These are phyloP conservation scores for Paecilomyces formosus DNA, from an alignment of 2,329 filamentous ascomycete genomes.

Conservation along the genomic window DNA sequence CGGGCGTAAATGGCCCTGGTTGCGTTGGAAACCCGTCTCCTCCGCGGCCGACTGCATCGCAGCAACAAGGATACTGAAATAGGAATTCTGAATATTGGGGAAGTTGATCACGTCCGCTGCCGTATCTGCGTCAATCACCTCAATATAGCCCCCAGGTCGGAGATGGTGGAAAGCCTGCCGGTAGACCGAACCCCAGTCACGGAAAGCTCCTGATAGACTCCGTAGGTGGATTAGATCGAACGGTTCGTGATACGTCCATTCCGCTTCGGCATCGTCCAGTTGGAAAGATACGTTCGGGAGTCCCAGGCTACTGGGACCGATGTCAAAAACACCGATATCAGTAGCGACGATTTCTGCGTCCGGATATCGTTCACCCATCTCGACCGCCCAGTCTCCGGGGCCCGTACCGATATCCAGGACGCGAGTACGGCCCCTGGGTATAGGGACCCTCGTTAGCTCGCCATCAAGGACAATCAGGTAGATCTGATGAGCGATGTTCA, in stretches of 20 bases:
- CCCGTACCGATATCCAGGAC: slow-evolving; percentile 42
- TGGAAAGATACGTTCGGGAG: slow-evolving; percentile 41
- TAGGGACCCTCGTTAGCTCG: slow-evolving; percentile 22
- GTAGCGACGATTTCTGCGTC: slow-evolving; percentile 41
- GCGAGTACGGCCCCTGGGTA: slow-evolving; percentile 19
- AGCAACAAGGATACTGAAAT: slow-evolving; percentile 24
- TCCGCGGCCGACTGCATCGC: slow-evolving; percentile 33
- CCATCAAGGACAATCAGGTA: slow-evolving; percentile 42
- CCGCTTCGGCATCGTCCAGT: slow-evolving; percentile 40
- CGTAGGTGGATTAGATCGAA: slow-evolving; percentile 46
- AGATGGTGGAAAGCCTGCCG: slow-evolving; percentile 39
- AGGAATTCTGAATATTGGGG: slow-evolving; percentile 19
- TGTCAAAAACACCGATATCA: slow-evolving; percentile 37
- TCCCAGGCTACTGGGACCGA: slow-evolving; percentile 24
- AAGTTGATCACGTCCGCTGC: slow-evolving; percentile 17
- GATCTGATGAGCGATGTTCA: slow-evolving; percentile 57
- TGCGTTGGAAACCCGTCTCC: slow-evolving; percentile 32
- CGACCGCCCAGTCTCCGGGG: slow-evolving; percentile 44
- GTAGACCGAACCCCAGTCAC: slow-evolving; percentile 41
- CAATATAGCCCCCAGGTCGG: slow-evolving; percentile 39
- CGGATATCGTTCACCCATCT: slow-evolving; percentile 38
- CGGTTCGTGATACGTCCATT: slow-evolving; percentile 42
- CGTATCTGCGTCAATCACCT: slow-evolving; percentile 36
- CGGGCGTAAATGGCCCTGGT: slow-evolving; percentile 35
- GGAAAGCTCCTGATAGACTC: slow-evolving; percentile 41